phyloP scores from a whole-genome alignment of 352 stramenopile genomes.

The Phytophthora sansomeana region DNA sequence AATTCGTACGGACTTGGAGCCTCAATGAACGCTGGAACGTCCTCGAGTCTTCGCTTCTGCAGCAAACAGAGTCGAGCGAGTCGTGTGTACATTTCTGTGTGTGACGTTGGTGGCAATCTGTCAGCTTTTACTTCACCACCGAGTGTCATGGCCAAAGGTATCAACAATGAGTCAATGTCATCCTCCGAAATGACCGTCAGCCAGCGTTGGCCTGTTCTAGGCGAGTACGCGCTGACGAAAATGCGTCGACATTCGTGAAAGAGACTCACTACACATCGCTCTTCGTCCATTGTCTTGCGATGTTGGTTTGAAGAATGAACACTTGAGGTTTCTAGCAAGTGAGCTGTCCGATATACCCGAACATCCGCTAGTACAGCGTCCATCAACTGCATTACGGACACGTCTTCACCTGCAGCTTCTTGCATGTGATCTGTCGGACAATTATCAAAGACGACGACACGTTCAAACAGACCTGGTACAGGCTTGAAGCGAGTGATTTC shows the following conservation, averaged over 20 bases:
- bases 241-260: constrained; percentile 78
- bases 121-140: constrained; percentile 27
- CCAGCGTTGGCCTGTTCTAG: constrained; percentile 57
- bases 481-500: constrained; percentile 63
- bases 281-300: constrained; percentile 16
- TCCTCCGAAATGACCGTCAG: constrained; percentile 59
- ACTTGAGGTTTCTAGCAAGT: constrained; percentile 36
- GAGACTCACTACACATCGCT: constrained; percentile 67
- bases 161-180: constrained; percentile 65
- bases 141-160: constrained; percentile 67
- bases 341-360: constrained; percentile 65
- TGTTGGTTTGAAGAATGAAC: background rate
- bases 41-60: constrained; percentile 25
- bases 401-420: constrained; percentile 31
- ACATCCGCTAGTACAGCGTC: constrained; percentile 71
- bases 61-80: constrained; percentile 68
- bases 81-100: constrained; percentile 68
- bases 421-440: constrained; percentile 15
- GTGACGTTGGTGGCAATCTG: constrained; percentile 53
- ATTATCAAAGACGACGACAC: constrained; percentile 65
- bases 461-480: constrained; percentile 68
- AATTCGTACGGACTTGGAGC: constrained; percentile 40
- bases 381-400: constrained; percentile 58
- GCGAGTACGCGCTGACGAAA: constrained; percentile 77
- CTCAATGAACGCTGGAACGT: constrained; percentile 14